These are phyloP conservation scores for Pythium folliculosum DNA, from an alignment of 352 stramenopile species.

Conservation along the genomic window DNA sequence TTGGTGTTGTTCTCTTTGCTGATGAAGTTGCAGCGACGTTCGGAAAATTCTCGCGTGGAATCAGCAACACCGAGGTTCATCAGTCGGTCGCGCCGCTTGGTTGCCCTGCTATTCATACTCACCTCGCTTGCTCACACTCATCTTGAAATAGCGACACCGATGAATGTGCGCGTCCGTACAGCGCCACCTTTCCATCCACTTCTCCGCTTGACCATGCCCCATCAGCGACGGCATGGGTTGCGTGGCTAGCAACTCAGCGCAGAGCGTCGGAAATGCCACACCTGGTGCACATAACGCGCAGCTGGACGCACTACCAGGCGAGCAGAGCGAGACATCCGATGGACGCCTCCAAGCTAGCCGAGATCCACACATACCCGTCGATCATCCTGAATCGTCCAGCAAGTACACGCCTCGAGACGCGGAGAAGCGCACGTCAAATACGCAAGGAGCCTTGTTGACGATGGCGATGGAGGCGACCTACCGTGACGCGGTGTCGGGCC, in stretches of 20 bases:
- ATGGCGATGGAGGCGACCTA: constrained; percentile 27
- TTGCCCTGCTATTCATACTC: too few species aligned
- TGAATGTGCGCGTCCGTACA: too few species aligned
- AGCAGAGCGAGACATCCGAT: neutral
- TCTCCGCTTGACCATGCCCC: constrained; percentile 11
- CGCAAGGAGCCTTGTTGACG: constrained; percentile 13
- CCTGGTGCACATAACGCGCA: neutral
- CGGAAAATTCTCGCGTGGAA: too few species aligned
- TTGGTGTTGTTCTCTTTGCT: neutral
- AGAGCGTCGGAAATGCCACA: neutral
- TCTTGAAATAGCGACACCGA: neutral
- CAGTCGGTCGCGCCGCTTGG: too few species aligned
- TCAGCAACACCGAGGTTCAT: too few species aligned
- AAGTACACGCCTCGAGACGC: constrained; percentile 12
- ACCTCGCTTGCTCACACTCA: too few species aligned
- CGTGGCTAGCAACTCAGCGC: constrained; percentile 15
- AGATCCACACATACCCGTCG: neutral
- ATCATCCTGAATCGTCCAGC: neutral
- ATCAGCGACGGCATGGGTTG: constrained; percentile 23
- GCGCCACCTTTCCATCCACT: neutral
- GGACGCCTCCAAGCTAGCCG: neutral
- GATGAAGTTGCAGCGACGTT: too few species aligned
- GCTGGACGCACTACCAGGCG: neutral
- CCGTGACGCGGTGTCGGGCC: neutral
- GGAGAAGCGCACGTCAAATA: neutral